These are phyloP conservation scores for Aphanomyces astaci DNA, from an alignment of 352 stramenopile genomes.

Conservation along the genomic window DNA sequence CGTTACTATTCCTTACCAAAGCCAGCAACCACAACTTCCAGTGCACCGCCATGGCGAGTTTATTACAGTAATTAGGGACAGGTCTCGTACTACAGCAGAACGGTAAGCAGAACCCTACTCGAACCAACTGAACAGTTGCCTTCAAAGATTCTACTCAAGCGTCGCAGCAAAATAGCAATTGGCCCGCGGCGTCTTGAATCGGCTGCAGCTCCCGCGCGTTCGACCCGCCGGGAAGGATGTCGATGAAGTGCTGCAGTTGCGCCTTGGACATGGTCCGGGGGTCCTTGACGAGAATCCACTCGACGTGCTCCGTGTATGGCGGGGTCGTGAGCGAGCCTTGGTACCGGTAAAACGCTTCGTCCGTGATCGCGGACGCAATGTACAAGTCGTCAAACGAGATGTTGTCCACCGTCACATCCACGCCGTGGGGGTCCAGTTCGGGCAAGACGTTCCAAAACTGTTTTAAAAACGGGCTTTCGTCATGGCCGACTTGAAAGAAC, in stretches of 20 bases:
- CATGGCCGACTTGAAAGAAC: conserved; percentile 43
- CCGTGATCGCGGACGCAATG: conserved; percentile 18
- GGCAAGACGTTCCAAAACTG: conserved; percentile 50
- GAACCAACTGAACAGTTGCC: too few species aligned
- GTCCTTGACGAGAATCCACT: conserved; percentile 51
- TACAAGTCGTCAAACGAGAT: conserved; percentile 31
- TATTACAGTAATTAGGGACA: too few species aligned
- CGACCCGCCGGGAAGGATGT: conserved; percentile 30
- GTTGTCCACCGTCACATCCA: conserved; percentile 28
- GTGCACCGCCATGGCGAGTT: too few species aligned
- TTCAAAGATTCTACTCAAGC: too few species aligned
- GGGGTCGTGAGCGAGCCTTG: conserved; percentile 59
- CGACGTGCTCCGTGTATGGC: conserved; percentile 57
- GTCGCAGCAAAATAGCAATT: conserved; percentile 21
- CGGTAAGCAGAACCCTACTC: too few species aligned
- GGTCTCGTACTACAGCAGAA: too few species aligned
- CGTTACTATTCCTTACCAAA: too few species aligned
- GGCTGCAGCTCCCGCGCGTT: conserved; percentile 48
- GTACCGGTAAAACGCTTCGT: conserved; percentile 47
- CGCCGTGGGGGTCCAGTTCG: conserved; percentile 24
- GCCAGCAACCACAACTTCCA: too few species aligned
- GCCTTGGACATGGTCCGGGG: conserved; percentile 38
- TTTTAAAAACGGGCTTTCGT: conserved; percentile 44
- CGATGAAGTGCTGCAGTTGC: conserved; percentile 42
- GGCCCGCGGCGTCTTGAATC: conserved; percentile 20